A percentile compares a stretch with the other conserved stretches of the same genome.
Evolutionary conservation across 192 early-diverging fungal species (phyloP).

Genomic region (Coemansia sp.): DNA sequence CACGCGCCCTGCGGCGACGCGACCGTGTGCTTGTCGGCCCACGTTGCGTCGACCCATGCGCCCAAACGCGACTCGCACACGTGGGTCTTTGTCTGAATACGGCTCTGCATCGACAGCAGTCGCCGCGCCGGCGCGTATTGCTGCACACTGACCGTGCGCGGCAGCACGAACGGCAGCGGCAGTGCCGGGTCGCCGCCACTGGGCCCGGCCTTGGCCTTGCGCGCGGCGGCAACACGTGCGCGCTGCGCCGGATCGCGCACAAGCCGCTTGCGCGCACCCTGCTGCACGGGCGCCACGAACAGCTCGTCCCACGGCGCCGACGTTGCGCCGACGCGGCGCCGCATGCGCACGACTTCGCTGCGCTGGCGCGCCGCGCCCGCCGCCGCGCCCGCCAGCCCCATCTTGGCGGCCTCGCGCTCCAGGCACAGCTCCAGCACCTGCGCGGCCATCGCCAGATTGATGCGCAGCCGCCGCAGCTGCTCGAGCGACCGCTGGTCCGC

Average conservation of each 20-base stretch:
- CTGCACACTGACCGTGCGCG: constrained; percentile 30
- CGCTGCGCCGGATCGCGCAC: constrained; percentile 29
- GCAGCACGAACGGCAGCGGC: constrained; percentile 35
- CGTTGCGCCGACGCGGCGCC: constrained; percentile 16
- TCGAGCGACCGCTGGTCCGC: constrained; percentile 85
- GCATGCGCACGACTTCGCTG: constrained; percentile 64
- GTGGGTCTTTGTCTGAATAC: constrained; percentile 10
- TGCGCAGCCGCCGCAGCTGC: constrained; percentile 75
- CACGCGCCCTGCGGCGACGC: no score
- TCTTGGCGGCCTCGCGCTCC: constrained; percentile 73
- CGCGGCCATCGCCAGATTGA: constrained; percentile 74
- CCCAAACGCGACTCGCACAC: constrained; percentile 12
- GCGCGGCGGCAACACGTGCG: constrained; percentile 10
- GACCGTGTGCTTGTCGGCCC: no score
- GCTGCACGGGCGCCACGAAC: constrained; percentile 41
- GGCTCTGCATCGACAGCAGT: constrained; percentile 17
- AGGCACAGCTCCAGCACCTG: constrained; percentile 78
- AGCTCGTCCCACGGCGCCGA: constrained; percentile 27
- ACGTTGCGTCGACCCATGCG: no score
- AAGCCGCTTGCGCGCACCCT: constrained; percentile 22
- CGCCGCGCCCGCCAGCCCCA: constrained; percentile 72
- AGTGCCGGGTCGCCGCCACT: constrained; percentile 6
- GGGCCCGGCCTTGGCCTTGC: constrained; percentile 4
- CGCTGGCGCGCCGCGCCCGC: constrained; percentile 42
- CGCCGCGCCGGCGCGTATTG: constrained; percentile 29